Percentiles rank a stretch among this genome's conserved stretches.
These are phyloP conservation scores for Fusarium sp. DNA, from an alignment of 2,329 filamentous ascomycete genomes.

Conservation along the genomic window DNA sequence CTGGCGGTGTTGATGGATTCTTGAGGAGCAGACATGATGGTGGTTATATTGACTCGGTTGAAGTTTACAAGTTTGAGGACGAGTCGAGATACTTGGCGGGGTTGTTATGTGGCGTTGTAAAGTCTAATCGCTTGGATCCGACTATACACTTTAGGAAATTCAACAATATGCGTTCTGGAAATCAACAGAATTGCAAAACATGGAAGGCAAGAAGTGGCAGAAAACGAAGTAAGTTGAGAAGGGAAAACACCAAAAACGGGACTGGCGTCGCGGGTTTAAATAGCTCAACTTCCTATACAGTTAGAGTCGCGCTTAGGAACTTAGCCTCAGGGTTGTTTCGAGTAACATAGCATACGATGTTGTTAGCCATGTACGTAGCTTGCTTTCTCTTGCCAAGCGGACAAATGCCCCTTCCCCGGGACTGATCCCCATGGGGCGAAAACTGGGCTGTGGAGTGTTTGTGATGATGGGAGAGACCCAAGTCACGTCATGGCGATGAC, in stretches of 20 bases:
- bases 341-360: background rate
- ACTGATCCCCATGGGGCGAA: constrained; percentile 32
- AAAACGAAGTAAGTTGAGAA: background rate
- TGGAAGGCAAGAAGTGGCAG: background rate
- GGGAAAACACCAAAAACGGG: background rate
- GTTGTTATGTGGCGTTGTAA: too few relatives aligned
- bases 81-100: too few relatives aligned
- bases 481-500: constrained; percentile 26
- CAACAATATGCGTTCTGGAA: too few relatives aligned
- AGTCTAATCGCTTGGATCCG: too few relatives aligned
- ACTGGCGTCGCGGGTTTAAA: constrained; percentile 7
- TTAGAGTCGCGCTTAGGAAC: background rate
- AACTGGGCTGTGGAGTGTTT: constrained; percentile 29
- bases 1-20: background rate
- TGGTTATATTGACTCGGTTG: background rate
- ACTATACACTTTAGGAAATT: too few relatives aligned
- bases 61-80: too few relatives aligned
- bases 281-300: constrained; percentile 2
- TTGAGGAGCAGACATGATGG: background rate
- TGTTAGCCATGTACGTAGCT: background rate
- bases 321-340: constrained; percentile 5
- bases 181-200: too few relatives aligned
- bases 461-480: background rate
- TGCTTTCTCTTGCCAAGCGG: constrained; percentile 1
- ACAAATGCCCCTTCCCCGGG: constrained; percentile 7